These are phyloP conservation scores for Clonostachys rhizophaga DNA, from an alignment of 2,329 filamentous ascomycete species.

Conservation along the genomic window DNA sequence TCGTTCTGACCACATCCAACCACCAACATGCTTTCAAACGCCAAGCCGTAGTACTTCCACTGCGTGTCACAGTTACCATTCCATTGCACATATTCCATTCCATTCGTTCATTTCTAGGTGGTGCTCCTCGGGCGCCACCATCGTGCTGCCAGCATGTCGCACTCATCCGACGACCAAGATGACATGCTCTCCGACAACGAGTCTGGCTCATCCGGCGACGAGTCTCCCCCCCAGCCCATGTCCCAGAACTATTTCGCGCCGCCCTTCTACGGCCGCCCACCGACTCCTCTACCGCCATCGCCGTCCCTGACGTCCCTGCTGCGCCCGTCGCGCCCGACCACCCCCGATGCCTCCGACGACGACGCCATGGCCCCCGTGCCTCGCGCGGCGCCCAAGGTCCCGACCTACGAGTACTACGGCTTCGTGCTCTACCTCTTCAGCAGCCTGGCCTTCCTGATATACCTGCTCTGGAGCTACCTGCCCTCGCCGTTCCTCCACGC, in stretches of 20 bases:
- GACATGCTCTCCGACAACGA: slow-evolving; percentile 26
- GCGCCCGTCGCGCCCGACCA: slow-evolving; percentile 85
- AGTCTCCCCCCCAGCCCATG: slow-evolving; percentile 35
- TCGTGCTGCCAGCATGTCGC: background rate
- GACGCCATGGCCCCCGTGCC: slow-evolving; percentile 64
- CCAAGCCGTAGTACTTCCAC: too few relatives aligned
- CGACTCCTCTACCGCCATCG: slow-evolving; percentile 87
- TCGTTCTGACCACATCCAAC: too few relatives aligned
- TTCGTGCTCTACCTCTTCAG: slow-evolving; percentile 95
- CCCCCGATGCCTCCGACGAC: slow-evolving; percentile 85
- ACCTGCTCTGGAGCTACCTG: slow-evolving; percentile 80
- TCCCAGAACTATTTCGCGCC: slow-evolving; percentile 61
- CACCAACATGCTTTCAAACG: too few relatives aligned
- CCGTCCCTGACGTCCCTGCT: slow-evolving; percentile 90
- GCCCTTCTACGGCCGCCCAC: slow-evolving; percentile 96
- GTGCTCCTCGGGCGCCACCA: too few relatives aligned
- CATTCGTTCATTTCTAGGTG: too few relatives aligned
- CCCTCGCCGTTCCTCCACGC: slow-evolving; percentile 89
- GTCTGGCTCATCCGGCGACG: slow-evolving; percentile 14
- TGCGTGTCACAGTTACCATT: too few relatives aligned
- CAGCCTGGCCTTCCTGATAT: slow-evolving; percentile 71
- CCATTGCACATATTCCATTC: too few relatives aligned
- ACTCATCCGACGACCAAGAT: slow-evolving; percentile 21
- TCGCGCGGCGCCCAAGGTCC: slow-evolving; percentile 84
- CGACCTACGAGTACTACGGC: slow-evolving; percentile 99